Base-by-base conservation (phyloP, 139 green algal genomes). In the Chara braunii region DNA sequence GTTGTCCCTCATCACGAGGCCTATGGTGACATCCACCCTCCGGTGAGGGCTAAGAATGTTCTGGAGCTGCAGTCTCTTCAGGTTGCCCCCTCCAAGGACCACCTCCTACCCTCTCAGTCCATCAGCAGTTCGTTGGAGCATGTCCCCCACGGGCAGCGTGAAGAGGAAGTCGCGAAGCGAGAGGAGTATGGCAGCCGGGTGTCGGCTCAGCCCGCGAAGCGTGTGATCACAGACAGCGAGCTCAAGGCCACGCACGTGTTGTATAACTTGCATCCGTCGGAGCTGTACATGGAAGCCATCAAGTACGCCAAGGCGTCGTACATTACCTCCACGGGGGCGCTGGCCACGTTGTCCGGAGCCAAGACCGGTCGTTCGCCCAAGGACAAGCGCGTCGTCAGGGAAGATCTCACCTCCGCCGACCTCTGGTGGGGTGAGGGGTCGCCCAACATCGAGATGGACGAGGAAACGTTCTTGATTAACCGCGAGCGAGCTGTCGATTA, bases 321-420 rank as follows among this genome's bases (percentile, higher is more conserved):
- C 32, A 56, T 84, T 45, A 92, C 84, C 1, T 77, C 70, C 22
- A 76, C 34, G 8, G 89, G 89, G 12, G 89, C 90, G 0, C 61
- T 96, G 22, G 79, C 84, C 3, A 86, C 86, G 5, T 73, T 86
- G 35, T 90, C 84, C 33, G 88, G 88, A 26, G 84, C 82, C 26
- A 95, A 93, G 80, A 95, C 89, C 43, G 90, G 90, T 3, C 86
- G 90, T 29, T 89, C 77, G 35, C 90, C 90, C 43, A 86, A 85
- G 34, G 90, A 96, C 87, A 97, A 95, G 86, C 85, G 90, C 37
- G 81, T 97, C 5, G 88, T 97, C 57, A 77, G 81, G 3, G 87
- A 96, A 23, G 54, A 52, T 11, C 48, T n/a, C 36, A 57, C 51
- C 12, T 4, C 43, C 51, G 32, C 60, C 35, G 68, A 78, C 37